These are phyloP conservation scores for Pharus latifolius DNA, from an alignment of 176 grass and related monocot species.

Conservation along the genomic window DNA sequence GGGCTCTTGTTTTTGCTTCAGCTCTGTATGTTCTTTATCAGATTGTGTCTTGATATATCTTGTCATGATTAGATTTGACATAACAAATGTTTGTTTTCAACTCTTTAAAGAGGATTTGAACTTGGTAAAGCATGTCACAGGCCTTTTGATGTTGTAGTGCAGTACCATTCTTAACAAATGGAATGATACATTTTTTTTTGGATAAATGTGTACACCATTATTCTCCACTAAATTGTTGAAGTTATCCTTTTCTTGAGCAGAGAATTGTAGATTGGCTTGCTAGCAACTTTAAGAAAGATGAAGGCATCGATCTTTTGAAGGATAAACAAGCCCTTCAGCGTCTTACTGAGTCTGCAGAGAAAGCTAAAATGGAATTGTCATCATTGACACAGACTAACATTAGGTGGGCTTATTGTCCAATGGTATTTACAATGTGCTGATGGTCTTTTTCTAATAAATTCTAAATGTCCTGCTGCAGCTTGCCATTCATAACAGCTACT, in stretches of 20 bases:
- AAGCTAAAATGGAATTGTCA: conserved; percentile 97
- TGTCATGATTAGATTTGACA: neutral
- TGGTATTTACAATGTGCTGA: neutral
- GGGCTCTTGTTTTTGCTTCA: neutral
- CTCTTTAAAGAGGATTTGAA: neutral
- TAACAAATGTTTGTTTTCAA: neutral
- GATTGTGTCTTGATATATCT: neutral
- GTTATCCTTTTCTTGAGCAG: conserved; percentile 29
- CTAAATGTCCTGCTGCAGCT: conserved; percentile 33
- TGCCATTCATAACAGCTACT: conserved; percentile 89
- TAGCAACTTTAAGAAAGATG: conserved; percentile 84
- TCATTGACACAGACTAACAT: conserved; percentile 88
- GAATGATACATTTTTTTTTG: no score
- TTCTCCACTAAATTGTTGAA: neutral
- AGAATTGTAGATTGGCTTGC: conserved; percentile 96
- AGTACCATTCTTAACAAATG: neutral
- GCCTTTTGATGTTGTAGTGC: neutral
- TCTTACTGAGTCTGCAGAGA: conserved; percentile 92
- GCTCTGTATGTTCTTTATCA: neutral
- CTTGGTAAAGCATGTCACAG: neutral
- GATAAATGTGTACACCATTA: neutral
- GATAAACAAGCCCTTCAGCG: conserved; percentile 98
- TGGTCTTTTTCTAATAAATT: neutral
- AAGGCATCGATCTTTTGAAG: conserved; percentile 88
- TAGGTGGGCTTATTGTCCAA: conserved; percentile 37